These are phyloP conservation scores for Fusarium burgessii DNA, from an alignment of 2,329 filamentous ascomycete species.

Conservation along the genomic window DNA sequence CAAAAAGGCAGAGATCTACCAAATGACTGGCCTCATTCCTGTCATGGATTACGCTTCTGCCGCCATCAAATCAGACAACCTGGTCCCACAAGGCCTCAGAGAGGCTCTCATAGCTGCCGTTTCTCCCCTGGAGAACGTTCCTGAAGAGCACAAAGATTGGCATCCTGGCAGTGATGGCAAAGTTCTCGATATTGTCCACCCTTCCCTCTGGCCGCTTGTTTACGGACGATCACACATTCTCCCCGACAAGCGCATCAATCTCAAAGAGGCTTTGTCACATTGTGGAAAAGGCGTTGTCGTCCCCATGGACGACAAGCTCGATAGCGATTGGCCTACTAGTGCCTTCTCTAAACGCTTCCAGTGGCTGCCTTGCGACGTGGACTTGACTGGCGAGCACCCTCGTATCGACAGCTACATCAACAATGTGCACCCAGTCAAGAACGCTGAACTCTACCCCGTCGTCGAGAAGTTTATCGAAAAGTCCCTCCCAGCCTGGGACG, in stretches of 20 bases:
- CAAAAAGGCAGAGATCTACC: slow-evolving; percentile 50
- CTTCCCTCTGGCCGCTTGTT: slow-evolving; percentile 42
- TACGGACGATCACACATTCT: slow-evolving; percentile 51
- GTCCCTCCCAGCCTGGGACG: slow-evolving; percentile 61
- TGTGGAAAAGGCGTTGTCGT: slow-evolving; percentile 51
- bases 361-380: slow-evolving; percentile 64
- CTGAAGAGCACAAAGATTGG: slow-evolving; percentile 56
- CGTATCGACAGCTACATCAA: slow-evolving; percentile 65
- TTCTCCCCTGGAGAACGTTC: slow-evolving; percentile 62
- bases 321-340: neutral
- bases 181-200: slow-evolving; percentile 40
- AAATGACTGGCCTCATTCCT: slow-evolving; percentile 50
- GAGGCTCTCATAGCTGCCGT: slow-evolving; percentile 59
- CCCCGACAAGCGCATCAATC: slow-evolving; percentile 48
- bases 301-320: slow-evolving; percentile 17
- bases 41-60: slow-evolving; percentile 50
- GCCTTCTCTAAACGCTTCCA: slow-evolving; percentile 50
- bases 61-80: slow-evolving; percentile 53
- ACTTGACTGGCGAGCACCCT: slow-evolving; percentile 52
- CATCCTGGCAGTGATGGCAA: slow-evolving; percentile 36
- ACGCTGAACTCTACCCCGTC: slow-evolving; percentile 54
- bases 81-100: slow-evolving; percentile 42
- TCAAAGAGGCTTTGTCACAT: slow-evolving; percentile 53
- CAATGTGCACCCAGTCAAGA: slow-evolving; percentile 60
- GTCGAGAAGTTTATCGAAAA: slow-evolving; percentile 57